These are phyloP conservation scores for Boletus tylopilopsis DNA, from an alignment of 768 basidiomycete genomes.

Conservation along the genomic window DNA sequence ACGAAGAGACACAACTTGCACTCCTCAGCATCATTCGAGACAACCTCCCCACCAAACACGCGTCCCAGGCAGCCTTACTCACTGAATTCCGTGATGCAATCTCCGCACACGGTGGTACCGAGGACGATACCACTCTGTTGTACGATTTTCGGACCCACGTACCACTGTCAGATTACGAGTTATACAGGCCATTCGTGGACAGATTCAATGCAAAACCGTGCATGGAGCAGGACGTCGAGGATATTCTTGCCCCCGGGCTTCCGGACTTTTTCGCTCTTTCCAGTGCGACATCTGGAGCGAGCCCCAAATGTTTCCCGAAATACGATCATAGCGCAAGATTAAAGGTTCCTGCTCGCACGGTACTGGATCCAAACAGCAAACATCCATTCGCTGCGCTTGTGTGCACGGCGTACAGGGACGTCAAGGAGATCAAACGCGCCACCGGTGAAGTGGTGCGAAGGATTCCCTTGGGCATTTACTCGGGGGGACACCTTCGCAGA, in stretches of 20 bases:
- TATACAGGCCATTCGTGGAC: conserved; percentile 11
- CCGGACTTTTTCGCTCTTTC: conserved; percentile 9
- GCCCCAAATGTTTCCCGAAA: conserved; percentile 6
- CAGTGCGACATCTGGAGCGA: conserved; percentile 15
- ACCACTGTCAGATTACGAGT: conserved; percentile 11
- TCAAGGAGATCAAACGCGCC: conserved; percentile 8
- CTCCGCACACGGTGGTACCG: background rate
- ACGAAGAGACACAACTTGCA: background rate
- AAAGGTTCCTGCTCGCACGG: background rate
- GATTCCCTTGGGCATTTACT: background rate
- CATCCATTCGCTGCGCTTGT: background rate
- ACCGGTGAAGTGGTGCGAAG: background rate
- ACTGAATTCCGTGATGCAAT: conserved; percentile 10
- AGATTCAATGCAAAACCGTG: conserved; percentile 17
- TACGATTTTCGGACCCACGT: conserved; percentile 7
- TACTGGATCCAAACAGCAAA: background rate
- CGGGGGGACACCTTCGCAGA: conserved; percentile 2
- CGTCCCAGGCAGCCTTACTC: conserved; percentile 1
- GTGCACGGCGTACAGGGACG: background rate
- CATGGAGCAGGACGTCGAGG: conserved; percentile 14
- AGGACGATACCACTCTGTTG: conserved; percentile 7
- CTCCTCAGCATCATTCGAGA: conserved; percentile 10
- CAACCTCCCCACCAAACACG: conserved; percentile 11
- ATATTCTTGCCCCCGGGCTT: conserved; percentile 20
- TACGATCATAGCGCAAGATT: conserved; percentile 5